These are phyloP conservation scores for Hymenoscyphus salicellus DNA, from an alignment of 2,329 filamentous ascomycete genomes.

Conservation along the genomic window DNA sequence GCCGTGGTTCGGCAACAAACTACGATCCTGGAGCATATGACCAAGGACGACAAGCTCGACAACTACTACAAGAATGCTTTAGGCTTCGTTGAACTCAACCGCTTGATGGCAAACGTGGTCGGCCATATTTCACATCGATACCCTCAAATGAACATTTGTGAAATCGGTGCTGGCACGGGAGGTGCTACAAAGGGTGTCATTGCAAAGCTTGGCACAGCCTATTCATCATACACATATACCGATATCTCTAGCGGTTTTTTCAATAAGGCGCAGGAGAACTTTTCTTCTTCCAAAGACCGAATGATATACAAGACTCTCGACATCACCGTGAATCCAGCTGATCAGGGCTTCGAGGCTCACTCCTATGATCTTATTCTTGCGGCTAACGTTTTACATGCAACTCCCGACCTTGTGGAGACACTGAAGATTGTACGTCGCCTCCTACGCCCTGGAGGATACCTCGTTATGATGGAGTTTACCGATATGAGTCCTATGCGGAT, in stretches of 20 bases:
- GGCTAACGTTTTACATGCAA: slow-evolving; percentile 41
- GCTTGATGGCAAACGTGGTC: slow-evolving; percentile 4
- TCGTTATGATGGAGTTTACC: slow-evolving; percentile 26
- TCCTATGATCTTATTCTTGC: slow-evolving; percentile 43
- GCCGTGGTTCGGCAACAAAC: background rate
- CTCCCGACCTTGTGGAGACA: slow-evolving; percentile 29
- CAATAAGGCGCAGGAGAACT: slow-evolving; percentile 32
- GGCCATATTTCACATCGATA: slow-evolving; percentile 34
- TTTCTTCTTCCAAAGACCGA: slow-evolving; percentile 24
- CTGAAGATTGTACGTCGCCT: slow-evolving; percentile 38
- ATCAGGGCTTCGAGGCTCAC: slow-evolving; percentile 36
- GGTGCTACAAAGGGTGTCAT: too few species aligned
- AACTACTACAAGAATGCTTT: slow-evolving; percentile 12
- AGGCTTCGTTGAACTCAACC: background rate
- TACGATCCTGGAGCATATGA: background rate
- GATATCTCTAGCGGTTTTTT: slow-evolving; percentile 39
- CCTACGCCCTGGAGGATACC: slow-evolving; percentile 45
- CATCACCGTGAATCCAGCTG: slow-evolving; percentile 28
- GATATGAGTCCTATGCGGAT: slow-evolving; percentile 7
- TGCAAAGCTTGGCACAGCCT: background rate
- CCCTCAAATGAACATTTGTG: slow-evolving; percentile 37
- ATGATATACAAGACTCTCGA: slow-evolving; percentile 39
- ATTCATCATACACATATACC: background rate
- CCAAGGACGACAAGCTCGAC: slow-evolving; percentile 8
- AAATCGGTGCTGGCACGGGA: too few species aligned